Conservation (phyloP, 768 basidiomycete genomes). For the Suillus subaureus region DNA sequence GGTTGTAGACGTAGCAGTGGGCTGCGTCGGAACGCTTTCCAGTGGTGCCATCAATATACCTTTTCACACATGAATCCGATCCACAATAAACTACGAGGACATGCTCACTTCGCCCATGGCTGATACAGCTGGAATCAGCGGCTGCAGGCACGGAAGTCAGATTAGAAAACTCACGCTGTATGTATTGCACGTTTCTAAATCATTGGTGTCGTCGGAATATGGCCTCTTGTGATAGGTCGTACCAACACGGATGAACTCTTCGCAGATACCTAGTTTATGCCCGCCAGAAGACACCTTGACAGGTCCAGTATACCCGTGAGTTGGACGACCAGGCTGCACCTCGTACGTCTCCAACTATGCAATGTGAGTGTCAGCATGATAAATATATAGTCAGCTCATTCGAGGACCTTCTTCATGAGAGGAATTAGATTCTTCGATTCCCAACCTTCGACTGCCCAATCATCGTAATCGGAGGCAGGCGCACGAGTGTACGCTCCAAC, state of each 20-base stretch:
- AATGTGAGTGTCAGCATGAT: not conserved
- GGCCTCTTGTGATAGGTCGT: constrained; percentile 48
- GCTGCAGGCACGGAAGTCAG: not conserved
- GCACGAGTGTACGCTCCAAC: constrained; percentile 60
- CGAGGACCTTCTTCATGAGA: constrained; percentile 25
- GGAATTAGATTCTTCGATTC: constrained; percentile 28
- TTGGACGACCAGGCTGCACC: constrained; percentile 15
- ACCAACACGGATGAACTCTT: constrained; percentile 50
- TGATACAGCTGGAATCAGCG: constrained; percentile 20
- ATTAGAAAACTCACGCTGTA: constrained; percentile 45
- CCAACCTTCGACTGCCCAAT: constrained; percentile 33
- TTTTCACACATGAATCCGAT: constrained; percentile 21
- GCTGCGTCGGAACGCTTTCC: constrained; percentile 61
- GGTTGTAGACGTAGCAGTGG: constrained; percentile 53
- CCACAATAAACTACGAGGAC: not conserved
- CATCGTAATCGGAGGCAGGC: constrained; percentile 55
- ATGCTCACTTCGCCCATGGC: constrained; percentile 58
- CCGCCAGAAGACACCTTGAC: constrained; percentile 29
- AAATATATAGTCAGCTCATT: not conserved
- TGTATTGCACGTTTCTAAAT: constrained; percentile 42
- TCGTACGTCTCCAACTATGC: constrained; percentile 25
- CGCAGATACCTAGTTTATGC: constrained; percentile 41
- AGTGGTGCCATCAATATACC: constrained; percentile 53
- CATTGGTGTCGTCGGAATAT: constrained; percentile 48
- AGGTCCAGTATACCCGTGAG: constrained; percentile 26